phyloP scores from a whole-genome alignment of 805 yeast species.

The Saccharomycopsis babjevae region DNA sequence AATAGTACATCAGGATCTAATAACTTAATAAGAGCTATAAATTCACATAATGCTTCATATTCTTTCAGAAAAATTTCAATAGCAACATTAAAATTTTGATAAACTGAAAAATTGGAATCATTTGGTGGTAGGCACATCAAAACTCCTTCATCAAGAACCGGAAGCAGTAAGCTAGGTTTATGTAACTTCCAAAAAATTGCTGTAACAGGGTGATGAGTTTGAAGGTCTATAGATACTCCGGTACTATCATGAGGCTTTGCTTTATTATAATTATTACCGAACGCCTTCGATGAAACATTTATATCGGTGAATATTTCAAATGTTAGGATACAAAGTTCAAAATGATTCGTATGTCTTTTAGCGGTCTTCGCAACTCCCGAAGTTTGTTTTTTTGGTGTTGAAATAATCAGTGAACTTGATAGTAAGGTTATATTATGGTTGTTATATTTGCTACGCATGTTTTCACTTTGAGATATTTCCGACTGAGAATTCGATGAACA shows the following conservation, averaged over 20 bases:
- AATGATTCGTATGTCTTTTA: neutral
- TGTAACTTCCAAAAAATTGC: conserved; percentile 59
- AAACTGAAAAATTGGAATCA: neutral
- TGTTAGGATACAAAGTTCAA: conserved; percentile 29
- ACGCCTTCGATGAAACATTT: conserved; percentile 21
- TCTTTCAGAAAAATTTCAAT: conserved; percentile 43
- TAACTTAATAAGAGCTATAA: conserved; percentile 44
- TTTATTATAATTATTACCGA: conserved; percentile 64
- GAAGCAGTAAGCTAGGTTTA: conserved; percentile 30
- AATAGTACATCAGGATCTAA: conserved; percentile 82
- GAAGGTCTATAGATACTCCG: conserved; percentile 43
- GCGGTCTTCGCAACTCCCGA: neutral
- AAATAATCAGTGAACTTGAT: neutral
- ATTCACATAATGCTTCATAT: conserved; percentile 41
- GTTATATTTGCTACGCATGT: neutral
- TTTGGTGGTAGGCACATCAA: conserved; percentile 9
- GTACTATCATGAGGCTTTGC: conserved; percentile 37
- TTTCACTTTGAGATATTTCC: neutral
- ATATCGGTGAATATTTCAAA: conserved; percentile 31
- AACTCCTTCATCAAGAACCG: conserved; percentile 31
- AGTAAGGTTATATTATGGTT: neutral
- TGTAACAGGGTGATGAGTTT: conserved; percentile 39
- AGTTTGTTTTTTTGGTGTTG: neutral
- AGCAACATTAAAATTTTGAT: conserved; percentile 20
- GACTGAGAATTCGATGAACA: neutral